Percentiles rank a stretch among this genome's conserved stretches.
Conservation (phyloP, 2,329 filamentous ascomycete genomes). For the Penicillium psychrosexuale region DNA sequence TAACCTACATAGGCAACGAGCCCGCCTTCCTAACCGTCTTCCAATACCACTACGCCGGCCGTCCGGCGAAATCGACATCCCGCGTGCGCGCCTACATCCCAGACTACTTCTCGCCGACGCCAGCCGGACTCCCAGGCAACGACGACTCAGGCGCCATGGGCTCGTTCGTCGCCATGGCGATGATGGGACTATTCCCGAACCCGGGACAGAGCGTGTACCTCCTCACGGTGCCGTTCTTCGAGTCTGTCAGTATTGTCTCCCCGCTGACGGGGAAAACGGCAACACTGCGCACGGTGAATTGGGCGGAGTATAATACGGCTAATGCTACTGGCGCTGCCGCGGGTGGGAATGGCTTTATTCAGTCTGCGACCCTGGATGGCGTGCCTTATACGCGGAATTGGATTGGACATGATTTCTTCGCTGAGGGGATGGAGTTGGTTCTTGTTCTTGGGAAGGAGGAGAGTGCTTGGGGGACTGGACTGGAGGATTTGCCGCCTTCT, state of each 20-base stretch:
- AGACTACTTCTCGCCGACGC: conserved; percentile 55
- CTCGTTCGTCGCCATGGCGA: conserved; percentile 61
- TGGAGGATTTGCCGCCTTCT: conserved; percentile 63
- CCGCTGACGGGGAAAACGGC: conserved; percentile 60
- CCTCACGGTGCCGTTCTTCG: conserved; percentile 65
- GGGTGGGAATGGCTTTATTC: conserved; percentile 62
- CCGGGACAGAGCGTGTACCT: conserved; percentile 67
- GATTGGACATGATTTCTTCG: conserved; percentile 66
- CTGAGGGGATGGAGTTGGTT: conserved; percentile 61
- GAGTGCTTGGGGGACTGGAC: conserved; percentile 61
- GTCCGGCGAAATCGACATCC: conserved; percentile 51
- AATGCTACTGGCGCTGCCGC: conserved; percentile 55
- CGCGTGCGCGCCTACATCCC: conserved; percentile 65
- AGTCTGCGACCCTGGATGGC: conserved; percentile 63
- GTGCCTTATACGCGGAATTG: conserved; percentile 60
- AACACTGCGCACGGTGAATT: conserved; percentile 56
- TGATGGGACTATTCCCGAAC: conserved; percentile 69
- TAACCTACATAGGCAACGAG: conserved; percentile 66
- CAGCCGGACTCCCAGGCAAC: conserved; percentile 62
- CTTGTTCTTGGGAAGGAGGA: conserved; percentile 60
- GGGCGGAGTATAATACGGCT: conserved; percentile 31
- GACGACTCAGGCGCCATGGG: conserved; percentile 70
- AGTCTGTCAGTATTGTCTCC: conserved; percentile 56
- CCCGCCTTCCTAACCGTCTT: conserved; percentile 63
- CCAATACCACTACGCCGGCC: conserved; percentile 67